Evolutionary conservation across 1,139 yeast species (phyloP).

Genomic region (Hansenula anomala): DNA sequence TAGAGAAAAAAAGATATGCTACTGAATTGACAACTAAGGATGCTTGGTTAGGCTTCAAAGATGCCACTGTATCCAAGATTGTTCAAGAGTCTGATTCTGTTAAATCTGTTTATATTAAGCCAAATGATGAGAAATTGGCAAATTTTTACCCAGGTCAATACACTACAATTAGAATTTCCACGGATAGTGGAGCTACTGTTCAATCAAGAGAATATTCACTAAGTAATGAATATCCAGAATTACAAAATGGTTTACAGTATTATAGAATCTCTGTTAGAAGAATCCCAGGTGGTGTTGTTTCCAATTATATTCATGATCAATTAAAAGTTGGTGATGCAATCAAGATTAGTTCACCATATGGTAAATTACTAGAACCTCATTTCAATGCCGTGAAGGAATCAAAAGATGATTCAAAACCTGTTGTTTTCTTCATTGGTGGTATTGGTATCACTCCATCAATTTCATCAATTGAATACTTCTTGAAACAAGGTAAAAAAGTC

Average conservation of each 20-base stretch:
- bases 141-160: slow-evolving; percentile 56
- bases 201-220: slow-evolving; percentile 51
- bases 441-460: slow-evolving; percentile 60
- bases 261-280: slow-evolving; percentile 53
- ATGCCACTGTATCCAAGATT: slow-evolving; percentile 41
- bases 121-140: slow-evolving; percentile 35
- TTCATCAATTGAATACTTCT: slow-evolving; percentile 17
- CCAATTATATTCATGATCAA: slow-evolving; percentile 45
- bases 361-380: slow-evolving; percentile 37
- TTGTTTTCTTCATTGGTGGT: slow-evolving; percentile 54
- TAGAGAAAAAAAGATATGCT: slow-evolving; percentile 46
- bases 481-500: slow-evolving; percentile 13
- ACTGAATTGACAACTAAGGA: slow-evolving; percentile 24
- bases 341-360: slow-evolving; percentile 56
- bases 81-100: slow-evolving; percentile 43
- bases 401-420: slow-evolving; percentile 26
- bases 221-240: slow-evolving; percentile 29
- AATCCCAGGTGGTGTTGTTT: slow-evolving; percentile 47
- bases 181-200: slow-evolving; percentile 27
- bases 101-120: slow-evolving; percentile 47
- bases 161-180: slow-evolving; percentile 45
- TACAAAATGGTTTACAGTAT: slow-evolving; percentile 22
- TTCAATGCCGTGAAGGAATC: slow-evolving; percentile 14
- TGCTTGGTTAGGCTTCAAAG: slow-evolving; percentile 54
- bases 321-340: slow-evolving; percentile 47